phyloP scores from a whole-genome alignment of 179 eudicot species.

The Silene coronaria region DNA sequence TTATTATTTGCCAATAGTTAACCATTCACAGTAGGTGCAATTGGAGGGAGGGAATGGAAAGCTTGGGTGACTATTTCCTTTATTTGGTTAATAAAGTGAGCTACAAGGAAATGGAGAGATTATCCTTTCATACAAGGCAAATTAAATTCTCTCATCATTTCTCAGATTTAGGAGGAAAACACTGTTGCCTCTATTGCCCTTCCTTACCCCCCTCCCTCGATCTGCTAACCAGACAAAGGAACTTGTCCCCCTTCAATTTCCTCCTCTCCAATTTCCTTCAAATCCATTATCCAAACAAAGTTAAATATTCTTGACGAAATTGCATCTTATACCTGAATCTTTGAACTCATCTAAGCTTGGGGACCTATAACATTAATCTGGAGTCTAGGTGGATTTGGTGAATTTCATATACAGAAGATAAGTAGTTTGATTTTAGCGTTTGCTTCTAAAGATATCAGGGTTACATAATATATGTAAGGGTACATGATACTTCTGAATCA shows the following conservation, averaged over 20 bases:
- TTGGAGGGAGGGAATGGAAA: not conserved
- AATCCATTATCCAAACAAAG: not conserved
- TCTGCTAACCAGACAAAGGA: not conserved
- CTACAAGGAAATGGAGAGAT: not conserved
- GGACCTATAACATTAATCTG: not conserved
- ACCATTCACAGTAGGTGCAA: not conserved
- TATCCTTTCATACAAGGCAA: not conserved
- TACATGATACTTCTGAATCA: not conserved
- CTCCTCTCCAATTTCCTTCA: not conserved
- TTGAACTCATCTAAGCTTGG: not conserved
- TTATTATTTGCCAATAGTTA: not conserved
- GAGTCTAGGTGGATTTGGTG: not conserved
- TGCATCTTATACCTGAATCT: not conserved
- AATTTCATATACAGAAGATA: not conserved
- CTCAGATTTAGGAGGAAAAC: not conserved
- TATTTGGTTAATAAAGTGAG: not conserved
- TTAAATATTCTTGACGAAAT: not conserved
- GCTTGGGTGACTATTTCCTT: not conserved
- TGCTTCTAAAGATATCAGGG: not conserved
- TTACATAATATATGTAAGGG: too few species aligned
- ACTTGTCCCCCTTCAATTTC: not conserved
- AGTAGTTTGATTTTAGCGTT: not conserved
- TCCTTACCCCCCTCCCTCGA: not conserved
- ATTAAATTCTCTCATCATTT: not conserved
- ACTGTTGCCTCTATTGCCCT: not conserved